phyloP scores from a whole-genome alignment of 768 basidiomycete genomes.

The Auriscalpium orientale region DNA sequence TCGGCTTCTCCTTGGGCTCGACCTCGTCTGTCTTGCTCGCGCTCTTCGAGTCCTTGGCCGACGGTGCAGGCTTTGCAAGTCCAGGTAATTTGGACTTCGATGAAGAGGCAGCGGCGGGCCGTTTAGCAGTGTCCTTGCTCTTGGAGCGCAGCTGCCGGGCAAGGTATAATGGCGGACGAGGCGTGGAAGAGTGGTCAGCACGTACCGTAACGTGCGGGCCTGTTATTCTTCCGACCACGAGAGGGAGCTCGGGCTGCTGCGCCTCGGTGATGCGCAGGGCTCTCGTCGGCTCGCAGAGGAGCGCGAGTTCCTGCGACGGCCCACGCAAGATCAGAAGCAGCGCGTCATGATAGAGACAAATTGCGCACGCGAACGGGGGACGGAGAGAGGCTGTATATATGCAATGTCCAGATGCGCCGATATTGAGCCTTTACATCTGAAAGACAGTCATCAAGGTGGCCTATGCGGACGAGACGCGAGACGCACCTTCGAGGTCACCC shows the following conservation, averaged over 20 bases:
- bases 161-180: not conserved
- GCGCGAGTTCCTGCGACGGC: slow-evolving; percentile 33
- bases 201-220: slow-evolving; percentile 11
- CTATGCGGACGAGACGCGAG: not conserved
- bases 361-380: slow-evolving; percentile 43
- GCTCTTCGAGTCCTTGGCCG: slow-evolving; percentile 1
- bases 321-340: not conserved
- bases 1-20: slow-evolving; percentile 20
- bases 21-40: not conserved
- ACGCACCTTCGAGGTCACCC: slow-evolving; percentile 55
- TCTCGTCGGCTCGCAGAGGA: slow-evolving; percentile 23
- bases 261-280: slow-evolving; percentile 7
- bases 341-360: not conserved
- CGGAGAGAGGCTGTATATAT: slow-evolving; percentile 69
- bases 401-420: slow-evolving; percentile 41
- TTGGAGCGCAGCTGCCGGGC: not conserved
- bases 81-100: slow-evolving; percentile 10
- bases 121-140: not conserved
- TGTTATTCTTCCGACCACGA: slow-evolving; percentile 7
- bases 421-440: slow-evolving; percentile 51
- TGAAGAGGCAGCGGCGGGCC: slow-evolving; percentile 4
- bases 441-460: not conserved
- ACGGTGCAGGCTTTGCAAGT: slow-evolving; percentile 7
- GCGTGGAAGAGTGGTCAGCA: not conserved
- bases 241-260: not conserved